These are phyloP conservation scores for Purpureocillium takamizusanense DNA, from an alignment of 2,329 filamentous ascomycete genomes.

Conservation along the genomic window DNA sequence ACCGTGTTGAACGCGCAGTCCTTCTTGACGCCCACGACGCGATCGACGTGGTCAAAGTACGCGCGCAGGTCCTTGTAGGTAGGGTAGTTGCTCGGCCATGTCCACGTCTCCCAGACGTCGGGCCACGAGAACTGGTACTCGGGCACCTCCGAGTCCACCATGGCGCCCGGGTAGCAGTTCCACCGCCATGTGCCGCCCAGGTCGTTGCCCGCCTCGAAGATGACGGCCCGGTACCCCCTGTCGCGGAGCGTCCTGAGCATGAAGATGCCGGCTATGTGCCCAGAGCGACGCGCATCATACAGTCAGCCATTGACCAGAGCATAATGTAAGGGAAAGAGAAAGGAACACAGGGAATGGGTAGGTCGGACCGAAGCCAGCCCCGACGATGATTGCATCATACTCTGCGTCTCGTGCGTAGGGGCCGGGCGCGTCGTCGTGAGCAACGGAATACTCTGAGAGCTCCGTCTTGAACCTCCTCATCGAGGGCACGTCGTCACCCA, in stretches of 20 bases:
- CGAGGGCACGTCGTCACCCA: too few relatives aligned
- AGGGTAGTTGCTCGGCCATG: constrained; percentile 44
- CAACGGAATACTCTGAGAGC: constrained; percentile 26
- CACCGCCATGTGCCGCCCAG: constrained; percentile 46
- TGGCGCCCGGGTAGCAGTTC: constrained; percentile 47
- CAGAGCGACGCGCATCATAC: too few relatives aligned
- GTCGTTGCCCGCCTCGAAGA: constrained; percentile 44
- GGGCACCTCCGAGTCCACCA: constrained; percentile 44
- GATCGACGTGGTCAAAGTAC: constrained; percentile 53
- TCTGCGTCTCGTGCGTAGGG: constrained; percentile 33
- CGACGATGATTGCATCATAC: constrained; percentile 34
- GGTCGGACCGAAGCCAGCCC: constrained; percentile 32
- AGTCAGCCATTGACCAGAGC: too few relatives aligned
- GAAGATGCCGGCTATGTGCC: constrained; percentile 33
- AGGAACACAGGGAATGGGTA: too few relatives aligned
- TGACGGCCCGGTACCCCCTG: constrained; percentile 34
- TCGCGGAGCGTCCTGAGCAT: constrained; percentile 43
- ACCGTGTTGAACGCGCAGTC: constrained; percentile 47
- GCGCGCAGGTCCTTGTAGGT: constrained; percentile 39
- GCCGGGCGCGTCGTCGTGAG: constrained; percentile 20
- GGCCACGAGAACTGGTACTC: constrained; percentile 45
- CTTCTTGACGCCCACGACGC: constrained; percentile 44
- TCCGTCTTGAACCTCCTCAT: constrained; percentile 31
- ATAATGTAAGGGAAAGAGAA: too few relatives aligned
- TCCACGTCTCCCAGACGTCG: constrained; percentile 45